Percentiles rank a stretch among this genome's conserved stretches.
phyloP scores from a whole-genome alignment of 129 eudicot genomes.

The Scalesia atractyloides region DNA sequence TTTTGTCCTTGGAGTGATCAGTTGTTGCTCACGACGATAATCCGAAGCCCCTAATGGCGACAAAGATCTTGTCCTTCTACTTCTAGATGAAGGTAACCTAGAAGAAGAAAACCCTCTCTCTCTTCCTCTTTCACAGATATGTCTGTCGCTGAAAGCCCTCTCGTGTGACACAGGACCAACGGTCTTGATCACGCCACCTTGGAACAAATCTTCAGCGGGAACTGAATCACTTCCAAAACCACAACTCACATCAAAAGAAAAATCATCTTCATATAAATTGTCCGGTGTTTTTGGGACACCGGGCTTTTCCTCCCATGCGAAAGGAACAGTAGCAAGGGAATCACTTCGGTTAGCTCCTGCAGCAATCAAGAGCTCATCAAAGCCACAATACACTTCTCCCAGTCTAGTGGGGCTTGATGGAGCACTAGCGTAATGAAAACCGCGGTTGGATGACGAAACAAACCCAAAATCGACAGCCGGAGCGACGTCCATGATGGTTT shows the following conservation, averaged over 20 bases:
- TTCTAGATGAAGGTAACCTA: slow-evolving; percentile 44
- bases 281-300: slow-evolving; percentile 30
- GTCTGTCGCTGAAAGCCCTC: neutral
- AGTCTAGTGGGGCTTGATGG: slow-evolving; percentile 57
- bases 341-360: neutral
- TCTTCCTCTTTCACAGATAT: slow-evolving; percentile 54
- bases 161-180: neutral
- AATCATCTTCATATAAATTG: slow-evolving; percentile 39
- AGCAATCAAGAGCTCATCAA: slow-evolving; percentile 36
- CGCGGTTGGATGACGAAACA: slow-evolving; percentile 38
- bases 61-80: slow-evolving; percentile 65
- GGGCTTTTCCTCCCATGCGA: slow-evolving; percentile 56
- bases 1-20: neutral
- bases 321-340: slow-evolving; percentile 31
- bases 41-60: slow-evolving; percentile 62
- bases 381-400: slow-evolving; percentile 31
- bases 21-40: slow-evolving; percentile 28
- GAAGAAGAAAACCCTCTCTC: slow-evolving; percentile 45
- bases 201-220: slow-evolving; percentile 61
- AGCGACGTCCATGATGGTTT: slow-evolving; percentile 12
- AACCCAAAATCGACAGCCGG: slow-evolving; percentile 48
- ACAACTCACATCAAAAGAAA: slow-evolving; percentile 53
- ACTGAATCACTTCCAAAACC: slow-evolving; percentile 32
- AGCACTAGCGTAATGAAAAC: slow-evolving; percentile 56
- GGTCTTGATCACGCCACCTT: slow-evolving; percentile 58